phyloP scores from a whole-genome alignment of 768 basidiomycete genomes.

The Auricularia sp. region DNA sequence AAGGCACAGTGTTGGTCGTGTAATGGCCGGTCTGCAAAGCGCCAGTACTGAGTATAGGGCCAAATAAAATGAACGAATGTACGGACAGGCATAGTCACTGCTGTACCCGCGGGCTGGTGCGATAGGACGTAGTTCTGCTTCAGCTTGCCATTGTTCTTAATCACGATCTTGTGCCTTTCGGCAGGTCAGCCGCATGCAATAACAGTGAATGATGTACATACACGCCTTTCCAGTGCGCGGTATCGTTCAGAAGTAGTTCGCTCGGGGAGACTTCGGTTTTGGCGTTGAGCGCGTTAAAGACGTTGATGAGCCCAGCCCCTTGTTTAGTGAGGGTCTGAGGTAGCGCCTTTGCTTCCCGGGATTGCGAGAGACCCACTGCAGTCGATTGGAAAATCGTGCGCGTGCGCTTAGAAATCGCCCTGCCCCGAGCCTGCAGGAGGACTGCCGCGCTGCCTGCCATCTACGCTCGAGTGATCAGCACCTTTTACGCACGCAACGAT shows the following conservation, averaged over 20 bases:
- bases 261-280: slow-evolving; percentile 43
- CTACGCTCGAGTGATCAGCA: slow-evolving; percentile 33
- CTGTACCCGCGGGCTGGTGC: too few relatives aligned
- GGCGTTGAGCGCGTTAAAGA: slow-evolving; percentile 45
- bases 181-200: too few relatives aligned
- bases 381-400: slow-evolving; percentile 40
- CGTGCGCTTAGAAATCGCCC: slow-evolving; percentile 20
- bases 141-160: too few relatives aligned
- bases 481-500: background rate
- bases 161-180: too few relatives aligned
- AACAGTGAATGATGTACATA: too few relatives aligned
- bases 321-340: slow-evolving; percentile 42
- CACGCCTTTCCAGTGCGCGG: slow-evolving; percentile 35
- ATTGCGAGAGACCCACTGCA: slow-evolving; percentile 32
- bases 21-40: too few relatives aligned
- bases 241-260: slow-evolving; percentile 54
- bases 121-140: too few relatives aligned
- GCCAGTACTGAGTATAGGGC: too few relatives aligned
- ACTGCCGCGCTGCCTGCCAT: slow-evolving; percentile 36
- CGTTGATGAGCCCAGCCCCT: slow-evolving; percentile 47
- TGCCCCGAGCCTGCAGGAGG: slow-evolving; percentile 32
- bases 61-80: too few relatives aligned
- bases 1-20: background rate
- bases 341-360: slow-evolving; percentile 37
- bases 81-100: too few relatives aligned